A percentile compares a stretch with the other conserved stretches of the same genome.
phyloP scores from a whole-genome alignment of 139 green algal genomes.

The Protoeuglena noctilucae region DNA sequence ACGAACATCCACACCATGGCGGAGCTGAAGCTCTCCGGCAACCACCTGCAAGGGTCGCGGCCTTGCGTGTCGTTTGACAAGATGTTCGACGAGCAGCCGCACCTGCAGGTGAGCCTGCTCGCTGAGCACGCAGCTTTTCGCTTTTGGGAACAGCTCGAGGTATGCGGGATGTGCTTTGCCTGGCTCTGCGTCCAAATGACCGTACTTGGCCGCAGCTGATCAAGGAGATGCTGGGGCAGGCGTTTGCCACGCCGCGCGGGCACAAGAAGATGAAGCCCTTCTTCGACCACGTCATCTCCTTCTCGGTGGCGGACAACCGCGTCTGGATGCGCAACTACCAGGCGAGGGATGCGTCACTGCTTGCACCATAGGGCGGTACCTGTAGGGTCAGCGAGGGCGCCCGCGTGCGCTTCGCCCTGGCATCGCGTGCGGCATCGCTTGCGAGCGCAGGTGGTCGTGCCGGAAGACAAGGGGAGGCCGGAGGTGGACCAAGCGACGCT shows the following conservation, averaged over 20 bases:
- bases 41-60: constrained; percentile 87
- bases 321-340: constrained; percentile 99
- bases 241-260: constrained; percentile 67
- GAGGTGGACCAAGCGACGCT: constrained; percentile 29
- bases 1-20: constrained; percentile 93
- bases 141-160: too few species aligned
- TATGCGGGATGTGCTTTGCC: neutral
- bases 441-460: constrained; percentile 53
- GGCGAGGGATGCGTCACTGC: constrained; percentile 24
- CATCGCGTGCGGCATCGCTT: too few species aligned
- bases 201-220: too few species aligned
- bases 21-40: constrained; percentile 91
- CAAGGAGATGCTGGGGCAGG: constrained; percentile 78
- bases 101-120: too few species aligned
- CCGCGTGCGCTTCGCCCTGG: too few species aligned
- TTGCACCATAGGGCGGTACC: too few species aligned
- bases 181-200: neutral
- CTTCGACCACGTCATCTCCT: constrained; percentile 87
- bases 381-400: too few species aligned
- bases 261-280: constrained; percentile 93
- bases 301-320: constrained; percentile 63
- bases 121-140: constrained; percentile 5
- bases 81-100: constrained; percentile 73
- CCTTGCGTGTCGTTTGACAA: constrained; percentile 58
- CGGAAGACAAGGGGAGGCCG: constrained; percentile 49